A percentile compares a stretch with the other conserved stretches of the same genome.
Evolutionary conservation across 2,329 filamentous ascomycete genomes (phyloP).

Genomic region (Aspergillus niger): DNA sequence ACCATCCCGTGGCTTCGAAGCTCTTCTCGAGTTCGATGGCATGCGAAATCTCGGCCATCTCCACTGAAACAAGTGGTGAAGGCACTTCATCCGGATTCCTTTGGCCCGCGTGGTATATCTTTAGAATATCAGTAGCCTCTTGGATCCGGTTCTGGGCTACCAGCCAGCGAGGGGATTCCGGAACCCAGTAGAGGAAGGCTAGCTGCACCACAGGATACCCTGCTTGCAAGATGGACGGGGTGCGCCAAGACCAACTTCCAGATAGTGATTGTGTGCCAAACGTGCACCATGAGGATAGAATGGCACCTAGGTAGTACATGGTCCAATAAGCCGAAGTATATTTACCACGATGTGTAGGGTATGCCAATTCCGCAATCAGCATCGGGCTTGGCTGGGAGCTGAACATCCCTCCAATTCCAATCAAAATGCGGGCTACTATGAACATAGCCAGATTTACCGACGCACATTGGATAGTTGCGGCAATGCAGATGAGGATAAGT

Average conservation of each 20-base stretch:
- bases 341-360: constrained; percentile 32
- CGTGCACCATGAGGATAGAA: constrained; percentile 46
- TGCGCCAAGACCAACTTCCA: constrained; percentile 49
- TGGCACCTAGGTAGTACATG: constrained; percentile 51
- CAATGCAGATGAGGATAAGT: too few relatives aligned
- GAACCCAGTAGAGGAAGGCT: constrained; percentile 62
- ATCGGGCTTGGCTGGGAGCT: constrained; percentile 30
- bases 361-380: constrained; percentile 32
- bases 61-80: constrained; percentile 31
- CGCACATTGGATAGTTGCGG: too few relatives aligned
- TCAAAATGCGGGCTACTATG: constrained; percentile 30
- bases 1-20: too few relatives aligned
- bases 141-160: constrained; percentile 34
- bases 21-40: too few relatives aligned
- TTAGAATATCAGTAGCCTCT: constrained; percentile 33
- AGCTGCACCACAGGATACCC: constrained; percentile 60
- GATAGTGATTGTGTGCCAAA: constrained; percentile 43
- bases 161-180: constrained; percentile 62
- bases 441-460: constrained; percentile 29
- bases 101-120: constrained; percentile 38
- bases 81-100: constrained; percentile 37
- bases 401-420: constrained; percentile 33
- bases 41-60: constrained; percentile 39
- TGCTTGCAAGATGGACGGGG: constrained; percentile 60
- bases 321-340: constrained; percentile 16